Percentiles rank a stretch among this genome's conserved stretches.
Conservation (phyloP, 148 eudicot genomes). For the Bassia scoparia region DNA sequence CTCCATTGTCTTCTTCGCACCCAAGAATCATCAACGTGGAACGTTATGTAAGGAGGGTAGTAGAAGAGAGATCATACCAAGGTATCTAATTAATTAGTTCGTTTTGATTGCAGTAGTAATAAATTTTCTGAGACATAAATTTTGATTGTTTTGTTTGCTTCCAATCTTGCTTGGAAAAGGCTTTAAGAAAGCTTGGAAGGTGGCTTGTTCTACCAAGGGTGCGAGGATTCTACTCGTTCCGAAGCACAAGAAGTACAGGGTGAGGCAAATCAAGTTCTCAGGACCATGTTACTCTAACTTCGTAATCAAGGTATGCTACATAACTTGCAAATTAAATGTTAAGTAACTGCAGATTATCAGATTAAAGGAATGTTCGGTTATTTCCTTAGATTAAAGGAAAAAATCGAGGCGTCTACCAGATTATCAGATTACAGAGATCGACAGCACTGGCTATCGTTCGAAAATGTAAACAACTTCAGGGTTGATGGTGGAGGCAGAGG, state of each 20-base stretch:
- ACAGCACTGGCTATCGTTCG: constrained; percentile 57
- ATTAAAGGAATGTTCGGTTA: not conserved
- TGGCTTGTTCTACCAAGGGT: constrained; percentile 47
- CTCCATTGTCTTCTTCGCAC: constrained; percentile 20
- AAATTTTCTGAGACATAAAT: not conserved
- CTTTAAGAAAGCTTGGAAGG: constrained; percentile 64
- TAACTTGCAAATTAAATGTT: not conserved
- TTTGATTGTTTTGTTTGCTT: not conserved
- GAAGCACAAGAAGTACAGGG: constrained; percentile 40
- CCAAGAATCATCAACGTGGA: constrained; percentile 41
- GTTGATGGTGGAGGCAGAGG: constrained; percentile 72
- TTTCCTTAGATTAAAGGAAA: constrained; percentile 56
- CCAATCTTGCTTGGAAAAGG: constrained; percentile 34
- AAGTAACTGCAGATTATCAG: no score
- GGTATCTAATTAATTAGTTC: constrained; percentile 29
- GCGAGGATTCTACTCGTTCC: constrained; percentile 53
- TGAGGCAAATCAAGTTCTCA: constrained; percentile 58
- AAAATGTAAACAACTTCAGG: constrained; percentile 41
- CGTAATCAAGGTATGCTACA: constrained; percentile 37
- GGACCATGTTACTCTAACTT: constrained; percentile 66
- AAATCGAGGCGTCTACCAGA: constrained; percentile 51
- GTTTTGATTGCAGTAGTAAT: no score
- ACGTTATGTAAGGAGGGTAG: constrained; percentile 29
- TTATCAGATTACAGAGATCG: constrained; percentile 43
- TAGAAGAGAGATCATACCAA: constrained; percentile 37